Evolutionary conservation across 1,284 basidiomycete genomes (phyloP).

Genomic region (Tetrapyrgos nigripes): DNA sequence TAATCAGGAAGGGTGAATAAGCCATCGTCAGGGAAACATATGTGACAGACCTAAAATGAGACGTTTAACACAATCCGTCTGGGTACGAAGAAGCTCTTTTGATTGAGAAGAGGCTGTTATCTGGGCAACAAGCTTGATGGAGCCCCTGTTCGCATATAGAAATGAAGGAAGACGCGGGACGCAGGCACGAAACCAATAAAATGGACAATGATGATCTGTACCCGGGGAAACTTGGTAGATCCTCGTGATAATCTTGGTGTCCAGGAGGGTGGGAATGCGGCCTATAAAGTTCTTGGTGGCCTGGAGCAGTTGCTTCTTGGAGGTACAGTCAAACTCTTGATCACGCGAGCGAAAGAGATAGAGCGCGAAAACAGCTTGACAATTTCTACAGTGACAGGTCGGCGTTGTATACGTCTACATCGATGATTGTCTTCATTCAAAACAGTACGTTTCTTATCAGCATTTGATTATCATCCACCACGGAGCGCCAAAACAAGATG

Average conservation of each 20-base stretch:
- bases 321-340: neutral
- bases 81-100: neutral
- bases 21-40: neutral
- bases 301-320: neutral
- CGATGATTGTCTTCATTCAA: neutral
- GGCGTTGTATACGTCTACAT: neutral
- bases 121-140: neutral
- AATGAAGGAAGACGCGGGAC: too few relatives aligned
- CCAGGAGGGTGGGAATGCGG: too few relatives aligned
- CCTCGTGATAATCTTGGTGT: too few relatives aligned
- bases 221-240: too few relatives aligned
- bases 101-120: neutral
- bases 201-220: too few relatives aligned
- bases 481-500: constrained; percentile 94
- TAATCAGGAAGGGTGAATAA: neutral
- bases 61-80: neutral
- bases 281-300: neutral
- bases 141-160: too few relatives aligned
- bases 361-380: neutral
- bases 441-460: neutral
- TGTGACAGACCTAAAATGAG: neutral
- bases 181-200: too few relatives aligned
- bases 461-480: constrained; percentile 63
- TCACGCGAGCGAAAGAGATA: neutral
- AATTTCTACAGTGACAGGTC: neutral